Percentiles rank a stretch among this genome's conserved stretches.
Evolutionary conservation across 495 filamentous ascomycete species (phyloP).

Genomic region (Trichoderma parareesei): DNA sequence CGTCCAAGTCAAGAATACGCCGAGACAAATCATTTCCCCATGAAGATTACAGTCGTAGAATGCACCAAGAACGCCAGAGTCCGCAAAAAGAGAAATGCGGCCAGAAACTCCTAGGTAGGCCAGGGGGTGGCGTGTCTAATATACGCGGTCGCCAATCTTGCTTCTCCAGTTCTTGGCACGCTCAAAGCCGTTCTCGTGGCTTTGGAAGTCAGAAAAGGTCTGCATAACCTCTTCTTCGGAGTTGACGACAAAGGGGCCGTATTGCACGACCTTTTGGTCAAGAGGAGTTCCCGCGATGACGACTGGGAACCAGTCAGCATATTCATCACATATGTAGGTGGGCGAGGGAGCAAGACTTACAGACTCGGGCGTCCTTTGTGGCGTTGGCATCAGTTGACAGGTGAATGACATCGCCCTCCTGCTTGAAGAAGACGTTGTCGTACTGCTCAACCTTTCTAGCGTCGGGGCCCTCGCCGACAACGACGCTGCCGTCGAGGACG

Average conservation of each 20-base stretch:
- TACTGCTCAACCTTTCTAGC: slow-evolving; percentile 57
- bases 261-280: slow-evolving; percentile 90
- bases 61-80: neutral
- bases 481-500: slow-evolving; percentile 58
- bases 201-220: slow-evolving; percentile 84
- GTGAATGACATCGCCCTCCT: slow-evolving; percentile 63
- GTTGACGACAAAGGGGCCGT: slow-evolving; percentile 88
- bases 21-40: neutral
- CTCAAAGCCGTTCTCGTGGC: slow-evolving; percentile 83
- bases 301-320: slow-evolving; percentile 28
- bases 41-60: neutral
- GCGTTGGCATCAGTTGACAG: slow-evolving; percentile 62
- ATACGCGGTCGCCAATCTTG: slow-evolving; percentile 70
- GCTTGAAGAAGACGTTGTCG: slow-evolving; percentile 87
- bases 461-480: slow-evolving; percentile 54
- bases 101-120: neutral
- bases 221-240: slow-evolving; percentile 80
- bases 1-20: neutral
- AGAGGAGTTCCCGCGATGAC: slow-evolving; percentile 79
- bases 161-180: slow-evolving; percentile 74
- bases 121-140: neutral
- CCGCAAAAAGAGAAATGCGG: neutral
- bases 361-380: slow-evolving; percentile 45
- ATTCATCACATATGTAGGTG: neutral
- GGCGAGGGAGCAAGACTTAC: slow-evolving; percentile 31